Base-by-base conservation (phyloP, 495 filamentous ascomycete species). In the Tuber aestivum region DNA sequence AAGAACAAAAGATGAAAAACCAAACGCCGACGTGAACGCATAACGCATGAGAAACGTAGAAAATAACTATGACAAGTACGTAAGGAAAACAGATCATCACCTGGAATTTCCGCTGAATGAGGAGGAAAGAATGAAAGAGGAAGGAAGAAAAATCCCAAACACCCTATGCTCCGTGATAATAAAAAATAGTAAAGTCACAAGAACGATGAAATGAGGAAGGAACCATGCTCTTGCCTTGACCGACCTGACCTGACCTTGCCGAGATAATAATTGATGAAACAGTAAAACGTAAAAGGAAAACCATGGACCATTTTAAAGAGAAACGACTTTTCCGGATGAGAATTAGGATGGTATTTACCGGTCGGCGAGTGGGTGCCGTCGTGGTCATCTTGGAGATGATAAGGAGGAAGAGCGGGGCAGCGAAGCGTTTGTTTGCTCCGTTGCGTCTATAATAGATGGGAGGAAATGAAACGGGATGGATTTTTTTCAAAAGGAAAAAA, bases 181-280 rank as follows among this genome's bases (percentile, higher is more conserved):
- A 32, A 65, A 65, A 35, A 65, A 65, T 35, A 27, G 56, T 65
- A 65, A 50, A 56, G 56, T 65, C 56, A 18, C 35, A 65, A 35
- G 32, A 65, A 35, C 32, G 27, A 65, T 35, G 56, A 27, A 32
- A 61, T 27, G 32, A 65, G 27, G 56, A 32, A 35, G 35, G 27
- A 65, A 65, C 56, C 56, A 65, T 65, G 56, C 56, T 65, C 56
- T 27, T 65, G 56, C 56, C 56, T 18, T 35, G 14, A 65, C 56
- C 27, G 27, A 65, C 56, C 56, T n/a, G 27, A 61, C 56, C 56
- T 35, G 5, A 65, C 56, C 56, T 35, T 35, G 14, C 56, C 56
- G 56, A 65, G 56, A 65, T 65, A 65, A 61, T 32, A n/a, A 65
- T 65, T 65, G 56, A 65, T 65, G 56, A 65, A 65, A 65, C 8